phyloP scores from a whole-genome alignment of 2,329 filamentous ascomycete species.

The Byssothecium circinans region DNA sequence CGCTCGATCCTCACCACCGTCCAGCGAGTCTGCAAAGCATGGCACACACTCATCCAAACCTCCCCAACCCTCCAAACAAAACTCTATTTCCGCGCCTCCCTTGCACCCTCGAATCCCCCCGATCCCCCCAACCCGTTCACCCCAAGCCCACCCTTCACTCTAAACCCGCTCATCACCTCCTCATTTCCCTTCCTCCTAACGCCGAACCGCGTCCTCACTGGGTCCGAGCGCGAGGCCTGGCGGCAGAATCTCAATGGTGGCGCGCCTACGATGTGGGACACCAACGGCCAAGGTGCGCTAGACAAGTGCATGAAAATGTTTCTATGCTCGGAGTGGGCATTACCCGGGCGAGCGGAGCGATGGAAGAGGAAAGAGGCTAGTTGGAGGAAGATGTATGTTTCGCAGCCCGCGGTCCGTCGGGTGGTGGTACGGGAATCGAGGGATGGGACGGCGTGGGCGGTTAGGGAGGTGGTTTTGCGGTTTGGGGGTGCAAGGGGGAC shows the following conservation, averaged over 20 bases:
- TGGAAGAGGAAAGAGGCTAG: conserved; percentile 5
- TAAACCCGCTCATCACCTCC: conserved; percentile 10
- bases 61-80: conserved; percentile 14
- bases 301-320: background rate
- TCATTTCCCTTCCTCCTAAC: conserved; percentile 7
- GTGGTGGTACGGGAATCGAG: background rate
- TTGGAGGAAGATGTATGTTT: conserved; percentile 14
- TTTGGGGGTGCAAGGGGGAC: background rate
- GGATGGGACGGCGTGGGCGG: background rate
- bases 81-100: conserved; percentile 10
- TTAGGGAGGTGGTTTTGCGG: background rate
- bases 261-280: background rate
- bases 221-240: background rate
- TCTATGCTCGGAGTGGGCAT: background rate
- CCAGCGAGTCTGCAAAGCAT: conserved; percentile 12
- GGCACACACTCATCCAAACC: conserved; percentile 8
- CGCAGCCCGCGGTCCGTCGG: conserved; percentile 5
- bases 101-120: background rate
- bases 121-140: background rate
- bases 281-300: background rate
- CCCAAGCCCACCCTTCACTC: background rate
- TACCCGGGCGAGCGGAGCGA: background rate
- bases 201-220: background rate
- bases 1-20: conserved; percentile 12
- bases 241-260: background rate